Percentiles rank a stretch among this genome's conserved stretches.
These are phyloP conservation scores for Gossypium raimondii DNA, from an alignment of 345 rosid species.

Conservation along the genomic window DNA sequence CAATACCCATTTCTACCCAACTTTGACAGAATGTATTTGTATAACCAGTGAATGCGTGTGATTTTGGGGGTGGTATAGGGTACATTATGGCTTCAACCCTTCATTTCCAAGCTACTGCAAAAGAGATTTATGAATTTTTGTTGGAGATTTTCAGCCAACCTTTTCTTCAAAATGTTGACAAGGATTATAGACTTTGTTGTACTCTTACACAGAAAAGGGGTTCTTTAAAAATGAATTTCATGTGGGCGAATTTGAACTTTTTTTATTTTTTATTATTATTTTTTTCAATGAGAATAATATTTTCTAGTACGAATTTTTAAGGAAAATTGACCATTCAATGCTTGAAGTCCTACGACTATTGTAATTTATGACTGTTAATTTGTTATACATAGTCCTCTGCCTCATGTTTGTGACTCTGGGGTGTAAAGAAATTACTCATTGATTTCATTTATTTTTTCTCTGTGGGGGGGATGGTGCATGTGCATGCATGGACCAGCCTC, in stretches of 20 bases:
- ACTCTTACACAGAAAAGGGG: not conserved
- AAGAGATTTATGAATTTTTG: not conserved
- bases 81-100: constrained; percentile 15
- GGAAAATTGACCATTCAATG: not conserved
- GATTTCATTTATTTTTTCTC: not conserved
- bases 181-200: not conserved
- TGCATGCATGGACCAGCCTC: not conserved
- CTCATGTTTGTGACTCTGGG: not conserved
- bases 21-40: not conserved
- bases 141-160: constrained; percentile 14
- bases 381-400: not conserved
- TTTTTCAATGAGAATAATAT: not conserved
- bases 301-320: not conserved
- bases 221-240: not conserved
- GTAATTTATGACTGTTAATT: not conserved
- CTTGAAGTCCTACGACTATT: not conserved
- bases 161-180: not conserved
- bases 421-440: not conserved
- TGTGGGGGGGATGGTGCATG: not conserved
- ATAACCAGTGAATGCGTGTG: constrained; percentile 2
- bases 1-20: constrained; percentile 1
- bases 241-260: not conserved
- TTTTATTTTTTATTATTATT: not conserved
- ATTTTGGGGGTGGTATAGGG: not conserved
- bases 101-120: constrained; percentile 18